Evolutionary conservation across 495 filamentous ascomycete species (phyloP).

Genomic region (Aspergillus nidulans): DNA sequence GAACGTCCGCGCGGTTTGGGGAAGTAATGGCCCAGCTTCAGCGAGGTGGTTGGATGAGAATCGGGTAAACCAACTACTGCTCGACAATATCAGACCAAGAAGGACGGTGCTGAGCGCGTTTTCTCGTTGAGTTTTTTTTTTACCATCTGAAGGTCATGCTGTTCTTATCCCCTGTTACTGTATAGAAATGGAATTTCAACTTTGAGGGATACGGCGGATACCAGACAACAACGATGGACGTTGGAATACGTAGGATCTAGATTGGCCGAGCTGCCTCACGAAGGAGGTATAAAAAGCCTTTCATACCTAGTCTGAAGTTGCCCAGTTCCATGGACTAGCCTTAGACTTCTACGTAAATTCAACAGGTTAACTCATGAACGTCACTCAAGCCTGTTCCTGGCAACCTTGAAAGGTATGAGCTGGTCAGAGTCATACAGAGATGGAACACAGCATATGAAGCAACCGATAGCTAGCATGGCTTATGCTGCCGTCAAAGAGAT

Average conservation of each 20-base stretch:
- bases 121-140: conserved; percentile 17
- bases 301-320: background rate
- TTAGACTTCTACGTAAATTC: background rate
- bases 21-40: conserved; percentile 68
- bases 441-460: background rate
- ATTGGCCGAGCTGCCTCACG: background rate
- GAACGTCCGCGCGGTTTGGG: background rate
- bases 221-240: background rate
- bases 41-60: conserved; percentile 18
- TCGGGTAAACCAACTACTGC: conserved; percentile 12
- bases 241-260: background rate
- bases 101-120: conserved; percentile 13
- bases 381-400: background rate
- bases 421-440: background rate
- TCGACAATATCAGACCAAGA: conserved; percentile 16
- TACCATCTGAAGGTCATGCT: conserved; percentile 25
- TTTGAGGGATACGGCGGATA: background rate
- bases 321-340: background rate
- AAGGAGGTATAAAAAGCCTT: background rate
- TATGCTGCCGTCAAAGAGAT: background rate
- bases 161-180: conserved; percentile 28
- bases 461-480: background rate
- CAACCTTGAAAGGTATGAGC: background rate
- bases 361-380: background rate
- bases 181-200: conserved; percentile 37